These are phyloP conservation scores for Parietichytrium sp. DNA, from an alignment of 108 stramenopile species.

Conservation along the genomic window DNA sequence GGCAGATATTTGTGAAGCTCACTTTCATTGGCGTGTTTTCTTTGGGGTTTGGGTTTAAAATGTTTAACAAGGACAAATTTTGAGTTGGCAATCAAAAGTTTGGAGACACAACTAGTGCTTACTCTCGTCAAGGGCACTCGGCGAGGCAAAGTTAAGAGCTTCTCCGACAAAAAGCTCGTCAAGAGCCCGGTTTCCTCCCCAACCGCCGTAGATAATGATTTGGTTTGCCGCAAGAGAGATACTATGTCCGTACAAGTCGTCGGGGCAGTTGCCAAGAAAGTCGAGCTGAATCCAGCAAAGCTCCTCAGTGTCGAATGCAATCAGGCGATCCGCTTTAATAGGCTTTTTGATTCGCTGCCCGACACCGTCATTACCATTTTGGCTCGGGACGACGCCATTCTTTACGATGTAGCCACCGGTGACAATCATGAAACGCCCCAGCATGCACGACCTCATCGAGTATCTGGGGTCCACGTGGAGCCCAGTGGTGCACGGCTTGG, in stretches of 20 bases:
- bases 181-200: conserved; percentile 27
- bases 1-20: too few relatives aligned
- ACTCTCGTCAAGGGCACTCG: too few relatives aligned
- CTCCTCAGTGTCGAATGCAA: conserved; percentile 20
- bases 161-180: conserved; percentile 35
- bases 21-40: too few relatives aligned
- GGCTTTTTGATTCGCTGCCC: conserved; percentile 37
- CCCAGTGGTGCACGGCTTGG: conserved; percentile 31
- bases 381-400: background rate
- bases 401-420: background rate
- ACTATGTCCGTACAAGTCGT: conserved; percentile 13
- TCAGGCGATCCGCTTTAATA: conserved; percentile 1
- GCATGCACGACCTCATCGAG: background rate
- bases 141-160: too few relatives aligned
- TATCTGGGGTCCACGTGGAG: background rate
- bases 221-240: conserved; percentile 23
- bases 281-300: background rate
- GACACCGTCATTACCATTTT: background rate
- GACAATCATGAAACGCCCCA: background rate
- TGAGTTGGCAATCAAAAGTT: too few relatives aligned
- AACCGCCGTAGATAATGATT: conserved; percentile 20
- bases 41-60: too few relatives aligned
- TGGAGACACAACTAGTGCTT: too few relatives aligned
- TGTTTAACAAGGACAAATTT: too few relatives aligned
- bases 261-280: conserved; percentile 21